These are phyloP conservation scores for Aspergillus hortae DNA, from an alignment of 2,329 filamentous ascomycete species.

Conservation along the genomic window DNA sequence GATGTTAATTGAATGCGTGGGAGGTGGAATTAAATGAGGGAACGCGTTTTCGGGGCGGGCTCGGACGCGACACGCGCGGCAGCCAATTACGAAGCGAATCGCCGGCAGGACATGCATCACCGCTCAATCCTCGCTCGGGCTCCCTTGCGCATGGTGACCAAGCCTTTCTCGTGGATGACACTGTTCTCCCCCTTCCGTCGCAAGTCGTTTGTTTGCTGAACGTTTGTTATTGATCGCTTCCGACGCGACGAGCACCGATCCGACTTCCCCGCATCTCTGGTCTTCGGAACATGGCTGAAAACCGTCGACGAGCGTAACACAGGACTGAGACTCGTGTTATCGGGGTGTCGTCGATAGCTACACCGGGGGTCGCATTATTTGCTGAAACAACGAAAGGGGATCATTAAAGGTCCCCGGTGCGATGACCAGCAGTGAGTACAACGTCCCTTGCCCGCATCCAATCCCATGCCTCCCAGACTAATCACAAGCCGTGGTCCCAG, in stretches of 20 bases:
- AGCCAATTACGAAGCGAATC: constrained; percentile 20
- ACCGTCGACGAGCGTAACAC: background rate
- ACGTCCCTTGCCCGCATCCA: background rate
- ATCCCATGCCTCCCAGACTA: constrained; percentile 3
- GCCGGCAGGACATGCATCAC: background rate
- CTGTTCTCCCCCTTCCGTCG: background rate
- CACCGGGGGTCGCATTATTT: background rate
- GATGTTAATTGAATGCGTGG: background rate
- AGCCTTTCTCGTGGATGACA: background rate
- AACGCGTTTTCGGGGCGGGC: constrained; percentile 4
- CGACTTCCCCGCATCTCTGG: background rate
- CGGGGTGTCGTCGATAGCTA: background rate
- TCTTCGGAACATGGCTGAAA: background rate
- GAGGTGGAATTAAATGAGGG: constrained; percentile 10
- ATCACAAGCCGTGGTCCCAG: constrained; percentile 17
- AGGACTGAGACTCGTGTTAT: background rate
- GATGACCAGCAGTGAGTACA: constrained; percentile 23
- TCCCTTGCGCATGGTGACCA: background rate
- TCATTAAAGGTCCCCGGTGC: background rate
- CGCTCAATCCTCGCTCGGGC: background rate
- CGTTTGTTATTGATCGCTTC: background rate
- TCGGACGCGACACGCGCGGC: constrained; percentile 27
- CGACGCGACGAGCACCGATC: background rate
- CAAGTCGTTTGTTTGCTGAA: background rate
- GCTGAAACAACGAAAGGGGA: background rate